Percentiles rank a stretch among this genome's conserved stretches.
Evolutionary conservation across 2,329 filamentous ascomycete species (phyloP).

Genomic region (Aureobasidium sp.): DNA sequence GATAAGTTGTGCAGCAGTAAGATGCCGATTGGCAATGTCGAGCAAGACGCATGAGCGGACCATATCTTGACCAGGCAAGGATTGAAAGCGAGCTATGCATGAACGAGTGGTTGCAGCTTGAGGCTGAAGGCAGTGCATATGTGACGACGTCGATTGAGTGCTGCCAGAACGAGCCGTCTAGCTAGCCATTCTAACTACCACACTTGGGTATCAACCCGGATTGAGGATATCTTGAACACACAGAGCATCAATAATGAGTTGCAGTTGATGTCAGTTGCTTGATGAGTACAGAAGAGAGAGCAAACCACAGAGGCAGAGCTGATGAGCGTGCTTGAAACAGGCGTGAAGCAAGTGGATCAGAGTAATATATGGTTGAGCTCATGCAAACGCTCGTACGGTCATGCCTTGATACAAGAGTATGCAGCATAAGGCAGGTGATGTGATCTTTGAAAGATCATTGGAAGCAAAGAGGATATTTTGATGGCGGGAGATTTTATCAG

Average conservation of each 20-base stretch:
- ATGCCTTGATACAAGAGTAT: neutral
- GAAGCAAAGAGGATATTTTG: conserved; percentile 3
- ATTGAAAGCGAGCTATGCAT: neutral
- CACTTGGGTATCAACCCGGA: no score
- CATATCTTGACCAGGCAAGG: conserved; percentile 1
- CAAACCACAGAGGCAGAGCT: neutral
- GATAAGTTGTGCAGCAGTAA: conserved; percentile 13
- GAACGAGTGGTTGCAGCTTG: conserved; percentile 13
- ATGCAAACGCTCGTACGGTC: conserved; percentile 11
- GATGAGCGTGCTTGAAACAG: neutral
- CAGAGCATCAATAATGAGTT: neutral
- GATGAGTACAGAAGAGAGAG: neutral
- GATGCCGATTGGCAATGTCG: conserved; percentile 9
- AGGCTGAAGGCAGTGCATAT: neutral
- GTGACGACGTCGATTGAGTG: neutral
- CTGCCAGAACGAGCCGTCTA: neutral
- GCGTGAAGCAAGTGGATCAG: neutral
- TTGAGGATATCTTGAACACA: no score
- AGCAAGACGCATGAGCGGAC: conserved; percentile 8
- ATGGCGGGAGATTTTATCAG: neutral
- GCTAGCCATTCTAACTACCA: neutral
- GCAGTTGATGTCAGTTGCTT: no score
- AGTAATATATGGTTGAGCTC: neutral
- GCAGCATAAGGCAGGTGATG: conserved; percentile 12
- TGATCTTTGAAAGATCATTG: neutral